Percentiles rank a stretch among this genome's conserved stretches.
phyloP scores from a whole-genome alignment of 805 yeast species.

The Candida sanyiensis region DNA sequence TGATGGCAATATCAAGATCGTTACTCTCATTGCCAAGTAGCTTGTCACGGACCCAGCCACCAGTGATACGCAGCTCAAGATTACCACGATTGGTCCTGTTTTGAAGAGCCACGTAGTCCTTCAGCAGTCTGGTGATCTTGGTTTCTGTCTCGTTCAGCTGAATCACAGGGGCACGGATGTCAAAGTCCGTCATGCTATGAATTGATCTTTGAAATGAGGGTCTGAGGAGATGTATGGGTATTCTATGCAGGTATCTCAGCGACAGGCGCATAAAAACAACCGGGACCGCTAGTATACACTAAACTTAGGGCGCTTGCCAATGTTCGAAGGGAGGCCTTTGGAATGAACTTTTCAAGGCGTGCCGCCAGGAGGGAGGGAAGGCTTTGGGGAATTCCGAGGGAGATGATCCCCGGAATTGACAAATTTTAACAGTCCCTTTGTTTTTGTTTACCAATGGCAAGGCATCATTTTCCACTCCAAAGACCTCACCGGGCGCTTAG shows the following conservation, averaged over 20 bases:
- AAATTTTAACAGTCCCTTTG: neutral
- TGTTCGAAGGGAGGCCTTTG: too few species aligned
- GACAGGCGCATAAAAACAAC: constrained; percentile 3
- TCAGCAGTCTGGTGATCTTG: constrained; percentile 35
- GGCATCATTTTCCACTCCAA: too few species aligned
- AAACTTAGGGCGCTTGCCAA: too few species aligned
- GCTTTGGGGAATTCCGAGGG: constrained; percentile 3
- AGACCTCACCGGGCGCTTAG: neutral
- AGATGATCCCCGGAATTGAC: neutral
- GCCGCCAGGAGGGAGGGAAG: neutral
- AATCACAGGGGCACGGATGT: constrained; percentile 20
- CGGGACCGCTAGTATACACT: too few species aligned
- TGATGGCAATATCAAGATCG: constrained; percentile 90
- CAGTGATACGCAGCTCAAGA: constrained; percentile 76
- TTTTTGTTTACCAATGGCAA: neutral
- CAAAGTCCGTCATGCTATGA: constrained; percentile 4
- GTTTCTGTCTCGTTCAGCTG: constrained; percentile 37
- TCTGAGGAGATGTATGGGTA: neutral
- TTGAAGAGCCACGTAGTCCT: constrained; percentile 30
- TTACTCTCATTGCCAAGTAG: constrained; percentile 72
- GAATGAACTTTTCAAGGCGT: too few species aligned
- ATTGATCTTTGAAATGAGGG: neutral
- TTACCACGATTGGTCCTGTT: constrained; percentile 7
- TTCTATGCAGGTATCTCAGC: neutral
- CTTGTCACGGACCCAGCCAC: constrained; percentile 98